Conservation (phyloP, 495 filamentous ascomycete genomes). For the Talaromyces liani region DNA sequence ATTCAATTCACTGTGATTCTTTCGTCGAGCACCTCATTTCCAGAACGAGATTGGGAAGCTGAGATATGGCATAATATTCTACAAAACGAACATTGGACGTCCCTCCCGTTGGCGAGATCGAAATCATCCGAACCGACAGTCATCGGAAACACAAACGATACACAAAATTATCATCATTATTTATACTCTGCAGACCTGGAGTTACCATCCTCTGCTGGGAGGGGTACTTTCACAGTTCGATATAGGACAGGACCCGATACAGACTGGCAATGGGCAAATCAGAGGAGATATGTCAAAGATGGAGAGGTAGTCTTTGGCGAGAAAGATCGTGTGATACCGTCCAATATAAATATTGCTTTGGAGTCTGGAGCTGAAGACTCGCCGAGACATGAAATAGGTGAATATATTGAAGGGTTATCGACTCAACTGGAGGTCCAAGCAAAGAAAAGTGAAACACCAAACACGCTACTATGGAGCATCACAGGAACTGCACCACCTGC, state of each 20-base stretch:
- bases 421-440: conserved; percentile 47
- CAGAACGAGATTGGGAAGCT: conserved; percentile 58
- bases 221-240: conserved; percentile 66
- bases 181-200: conserved; percentile 26
- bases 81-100: conserved; percentile 25
- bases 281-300: conserved; percentile 51
- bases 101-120: conserved; percentile 25
- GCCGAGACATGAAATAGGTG: conserved; percentile 37
- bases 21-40: conserved; percentile 50
- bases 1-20: conserved; percentile 64
- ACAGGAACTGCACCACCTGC: conserved; percentile 47
- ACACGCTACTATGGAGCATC: conserved; percentile 65
- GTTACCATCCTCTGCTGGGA: conserved; percentile 24
- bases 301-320: conserved; percentile 51
- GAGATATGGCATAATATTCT: conserved; percentile 67
- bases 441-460: conserved; percentile 58
- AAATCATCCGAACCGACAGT: conserved; percentile 24
- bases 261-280: conserved; percentile 72
- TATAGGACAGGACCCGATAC: conserved; percentile 47
- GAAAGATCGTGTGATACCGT: conserved; percentile 7
- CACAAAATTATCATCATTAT: conserved; percentile 26
- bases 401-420: conserved; percentile 56
- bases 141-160: conserved; percentile 14
- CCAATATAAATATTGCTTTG: conserved; percentile 8
- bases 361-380: conserved; percentile 11